phyloP scores from a whole-genome alignment of 2,329 filamentous ascomycete genomes.

The Trichoderma atroviride region DNA sequence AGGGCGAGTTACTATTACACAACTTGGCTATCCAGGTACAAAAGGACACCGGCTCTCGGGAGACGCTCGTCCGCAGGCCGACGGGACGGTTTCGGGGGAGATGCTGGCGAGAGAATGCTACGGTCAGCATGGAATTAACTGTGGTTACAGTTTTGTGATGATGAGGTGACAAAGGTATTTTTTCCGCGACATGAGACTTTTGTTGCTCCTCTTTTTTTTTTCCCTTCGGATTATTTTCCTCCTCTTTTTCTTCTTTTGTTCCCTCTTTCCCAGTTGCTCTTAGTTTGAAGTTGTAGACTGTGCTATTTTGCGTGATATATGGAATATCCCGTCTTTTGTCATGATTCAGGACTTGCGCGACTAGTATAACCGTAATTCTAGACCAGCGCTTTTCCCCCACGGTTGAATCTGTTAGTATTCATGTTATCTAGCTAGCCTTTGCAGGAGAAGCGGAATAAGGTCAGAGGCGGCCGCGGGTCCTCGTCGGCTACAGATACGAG shows the following conservation, averaged over 20 bases:
- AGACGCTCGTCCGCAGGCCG: conserved; percentile 8
- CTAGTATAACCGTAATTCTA: neutral
- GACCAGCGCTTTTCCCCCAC: neutral
- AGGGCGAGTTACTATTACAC: neutral
- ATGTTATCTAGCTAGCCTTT: no score
- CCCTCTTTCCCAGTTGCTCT: neutral
- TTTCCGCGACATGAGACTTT: neutral
- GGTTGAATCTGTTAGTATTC: neutral
- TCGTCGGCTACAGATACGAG: neutral
- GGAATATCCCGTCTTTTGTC: neutral
- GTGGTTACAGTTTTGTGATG: neutral
- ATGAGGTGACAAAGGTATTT: neutral
- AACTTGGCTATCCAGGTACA: no score
- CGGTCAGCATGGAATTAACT: neutral
- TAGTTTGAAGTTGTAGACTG: neutral
- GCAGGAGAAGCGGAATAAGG: neutral
- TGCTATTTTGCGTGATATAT: conserved; percentile 7
- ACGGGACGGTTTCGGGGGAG: neutral
- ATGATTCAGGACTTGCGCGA: neutral
- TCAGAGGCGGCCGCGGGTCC: neutral
- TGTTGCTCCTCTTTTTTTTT: neutral
- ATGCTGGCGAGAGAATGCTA: neutral
- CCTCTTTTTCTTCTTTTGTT: neutral
- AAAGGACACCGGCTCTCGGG: neutral
- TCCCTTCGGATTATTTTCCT: neutral